Evolutionary conservation across 169 alveolate genomes (phyloP).

Genomic region (Cryptosporidium ubiquitum): DNA sequence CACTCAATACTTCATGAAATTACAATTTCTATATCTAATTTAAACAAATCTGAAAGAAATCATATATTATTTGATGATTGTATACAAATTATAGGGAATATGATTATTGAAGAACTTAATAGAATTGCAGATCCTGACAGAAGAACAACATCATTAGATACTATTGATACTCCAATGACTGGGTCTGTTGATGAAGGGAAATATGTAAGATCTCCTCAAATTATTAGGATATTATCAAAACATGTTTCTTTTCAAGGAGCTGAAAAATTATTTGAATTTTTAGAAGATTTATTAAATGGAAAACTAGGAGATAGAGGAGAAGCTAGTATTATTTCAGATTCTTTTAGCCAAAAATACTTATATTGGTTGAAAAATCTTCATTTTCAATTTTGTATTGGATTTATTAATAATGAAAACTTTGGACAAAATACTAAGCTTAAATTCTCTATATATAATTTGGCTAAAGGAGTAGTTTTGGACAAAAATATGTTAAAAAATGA

Average conservation of each 20-base stretch:
- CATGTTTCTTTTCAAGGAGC: constrained; percentile 21
- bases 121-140: constrained; percentile 70
- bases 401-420: constrained; percentile 8
- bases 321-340: constrained; percentile 40
- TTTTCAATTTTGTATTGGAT: constrained; percentile 61
- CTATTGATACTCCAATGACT: constrained; percentile 67
- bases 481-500: constrained; percentile 25
- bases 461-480: constrained; percentile 12
- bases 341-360: constrained; percentile 57
- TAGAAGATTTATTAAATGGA: constrained; percentile 29
- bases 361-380: constrained; percentile 34
- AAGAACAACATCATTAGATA: constrained; percentile 55
- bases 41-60: not conserved
- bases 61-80: constrained; percentile 18
- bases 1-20: constrained; percentile 61
- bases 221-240: constrained; percentile 22
- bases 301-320: constrained; percentile 40
- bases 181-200: constrained; percentile 62
- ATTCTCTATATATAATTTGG: constrained; percentile 39
- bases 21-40: not conserved
- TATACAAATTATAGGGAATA: not conserved
- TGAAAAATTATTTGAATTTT: constrained; percentile 14
- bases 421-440: constrained; percentile 17
- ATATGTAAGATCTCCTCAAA: constrained; percentile 43
- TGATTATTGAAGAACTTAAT: constrained; percentile 51